Percentiles rank a stretch among this genome's conserved stretches.
phyloP scores from a whole-genome alignment of 352 stramenopile species.

The Nothophytophthora sp. region DNA sequence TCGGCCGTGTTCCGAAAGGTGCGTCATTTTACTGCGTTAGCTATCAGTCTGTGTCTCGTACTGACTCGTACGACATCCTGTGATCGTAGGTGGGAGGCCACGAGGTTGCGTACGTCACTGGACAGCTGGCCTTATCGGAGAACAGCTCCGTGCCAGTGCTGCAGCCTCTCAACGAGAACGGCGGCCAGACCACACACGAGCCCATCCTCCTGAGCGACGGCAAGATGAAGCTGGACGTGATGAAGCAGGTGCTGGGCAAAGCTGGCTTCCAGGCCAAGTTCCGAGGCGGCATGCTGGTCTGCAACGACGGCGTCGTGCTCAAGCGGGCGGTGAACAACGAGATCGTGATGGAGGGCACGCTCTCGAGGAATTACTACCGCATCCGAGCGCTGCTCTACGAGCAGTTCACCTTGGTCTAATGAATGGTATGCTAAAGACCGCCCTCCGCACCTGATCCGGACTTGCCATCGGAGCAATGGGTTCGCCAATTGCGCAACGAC shows the following conservation, averaged over 20 bases:
- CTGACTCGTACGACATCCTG: neutral
- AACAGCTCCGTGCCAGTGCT: conserved; percentile 76
- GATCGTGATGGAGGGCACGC: conserved; percentile 83
- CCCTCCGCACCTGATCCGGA: too few species aligned
- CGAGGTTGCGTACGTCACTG: conserved; percentile 87
- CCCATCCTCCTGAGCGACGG: conserved; percentile 86
- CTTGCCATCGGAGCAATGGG: neutral
- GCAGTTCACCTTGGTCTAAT: conserved; percentile 86
- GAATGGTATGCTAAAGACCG: too few species aligned
- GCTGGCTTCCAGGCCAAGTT: conserved; percentile 90
- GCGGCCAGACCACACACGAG: conserved; percentile 49
- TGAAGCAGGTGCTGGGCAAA: conserved; percentile 88
- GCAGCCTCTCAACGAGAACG: conserved; percentile 49
- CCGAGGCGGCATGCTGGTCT: conserved; percentile 87
- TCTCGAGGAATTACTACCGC: conserved; percentile 88
- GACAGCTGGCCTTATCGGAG: conserved; percentile 63
- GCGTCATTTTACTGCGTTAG: neutral
- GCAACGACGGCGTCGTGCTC: conserved; percentile 88
- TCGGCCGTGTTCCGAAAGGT: conserved; percentile 85
- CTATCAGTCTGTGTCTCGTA: neutral
- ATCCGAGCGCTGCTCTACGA: conserved; percentile 87
- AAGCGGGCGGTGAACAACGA: conserved; percentile 88
- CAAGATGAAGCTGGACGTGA: conserved; percentile 90
- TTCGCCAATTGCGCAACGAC: too few species aligned
- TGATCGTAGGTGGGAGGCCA: conserved; percentile 86